phyloP scores from a whole-genome alignment of 352 stramenopile species.

The Pythium volutum region DNA sequence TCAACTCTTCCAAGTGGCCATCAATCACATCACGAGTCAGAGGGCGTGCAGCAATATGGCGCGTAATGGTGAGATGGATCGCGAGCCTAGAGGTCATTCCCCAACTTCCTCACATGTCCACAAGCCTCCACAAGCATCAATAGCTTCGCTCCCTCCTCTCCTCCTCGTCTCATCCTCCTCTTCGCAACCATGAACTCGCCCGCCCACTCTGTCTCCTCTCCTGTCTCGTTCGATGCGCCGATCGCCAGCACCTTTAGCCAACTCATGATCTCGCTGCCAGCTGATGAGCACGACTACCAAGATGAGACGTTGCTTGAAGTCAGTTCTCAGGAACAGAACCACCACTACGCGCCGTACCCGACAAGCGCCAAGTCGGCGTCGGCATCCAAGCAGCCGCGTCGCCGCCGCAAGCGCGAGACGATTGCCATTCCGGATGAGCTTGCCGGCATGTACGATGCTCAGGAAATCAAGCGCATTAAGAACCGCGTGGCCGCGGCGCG shows the following conservation, averaged over 20 bases:
- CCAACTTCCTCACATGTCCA: slow-evolving; percentile 26
- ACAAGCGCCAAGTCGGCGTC: slow-evolving; percentile 6
- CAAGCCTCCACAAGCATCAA: slow-evolving; percentile 16
- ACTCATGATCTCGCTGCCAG: slow-evolving; percentile 20
- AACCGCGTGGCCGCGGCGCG: slow-evolving; percentile 48
- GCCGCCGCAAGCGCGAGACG: slow-evolving; percentile 44
- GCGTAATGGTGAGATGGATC: background rate
- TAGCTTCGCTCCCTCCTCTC: background rate
- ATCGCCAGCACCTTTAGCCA: slow-evolving; percentile 19
- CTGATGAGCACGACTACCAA: slow-evolving; percentile 14
- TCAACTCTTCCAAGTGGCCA: slow-evolving; percentile 11
- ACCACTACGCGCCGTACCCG: slow-evolving; percentile 21
- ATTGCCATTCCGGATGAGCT: slow-evolving; percentile 45
- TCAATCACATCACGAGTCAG: background rate
- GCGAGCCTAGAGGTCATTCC: slow-evolving; percentile 17
- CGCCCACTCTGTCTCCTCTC: slow-evolving; percentile 7
- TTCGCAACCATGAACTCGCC: slow-evolving; percentile 18
- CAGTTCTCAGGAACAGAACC: background rate
- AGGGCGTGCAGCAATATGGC: background rate
- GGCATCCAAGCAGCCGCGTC: slow-evolving; percentile 16
- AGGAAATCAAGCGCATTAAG: slow-evolving; percentile 50
- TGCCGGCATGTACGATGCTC: slow-evolving; percentile 25
- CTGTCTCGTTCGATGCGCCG: slow-evolving; percentile 19
- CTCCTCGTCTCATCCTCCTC: slow-evolving; percentile 1
- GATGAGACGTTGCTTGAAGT: slow-evolving; percentile 3